Evolutionary conservation across 306 rosid genomes (phyloP), one percentile per base, ranked within the genome.

Genomic region (Gastrolobium villosum): DNA sequence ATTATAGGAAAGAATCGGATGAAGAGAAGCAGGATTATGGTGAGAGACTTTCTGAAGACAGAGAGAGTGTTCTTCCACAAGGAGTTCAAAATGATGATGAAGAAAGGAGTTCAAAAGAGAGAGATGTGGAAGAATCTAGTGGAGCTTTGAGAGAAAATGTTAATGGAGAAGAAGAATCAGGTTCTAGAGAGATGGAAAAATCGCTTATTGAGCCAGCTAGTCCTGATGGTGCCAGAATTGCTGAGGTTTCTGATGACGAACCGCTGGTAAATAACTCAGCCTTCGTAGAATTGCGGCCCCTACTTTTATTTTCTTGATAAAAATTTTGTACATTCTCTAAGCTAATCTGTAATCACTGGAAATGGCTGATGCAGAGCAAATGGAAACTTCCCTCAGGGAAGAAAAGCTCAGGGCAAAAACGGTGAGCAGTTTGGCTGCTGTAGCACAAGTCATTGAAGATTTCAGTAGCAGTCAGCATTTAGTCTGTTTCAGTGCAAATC

Each of bases 241-340:
- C 75, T 20, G 96, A 92, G 84, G 75, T 88, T 81, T 86, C 98
- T 30, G 99, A 96, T 32, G 94, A 96, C 5, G 99, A 90, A 86
- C 99, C 98, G 30, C 97, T 96, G 75, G 99, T 96, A 93, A 76
- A 59, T 57, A 56, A 37, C 79, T 76, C 60, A 14, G 3, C 70
- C 86, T 83, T 72, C 79, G 34, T 37, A n/a, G 62, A 77, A 36
- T 69, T 76, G n/a, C 46, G 5, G 65, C 57, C 7, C 34, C 36
- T 46, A 28, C n/a, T 75, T 71, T 41, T 64, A 13, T 50, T 14
- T 65, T 52, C 30, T 69, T 46, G 30, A 49, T 10, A 70, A 36
- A 65, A 41, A 14, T 26, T 15, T 20, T 48, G 48, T 52, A 44
- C 69, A 36, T 74, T 26, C 9, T 39, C 2, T 76, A 79, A 65